A percentile compares a stretch with the other conserved stretches of the same genome.
phyloP scores from a whole-genome alignment of 2,329 filamentous ascomycete genomes.

The Zymoseptoria pseudotritici region DNA sequence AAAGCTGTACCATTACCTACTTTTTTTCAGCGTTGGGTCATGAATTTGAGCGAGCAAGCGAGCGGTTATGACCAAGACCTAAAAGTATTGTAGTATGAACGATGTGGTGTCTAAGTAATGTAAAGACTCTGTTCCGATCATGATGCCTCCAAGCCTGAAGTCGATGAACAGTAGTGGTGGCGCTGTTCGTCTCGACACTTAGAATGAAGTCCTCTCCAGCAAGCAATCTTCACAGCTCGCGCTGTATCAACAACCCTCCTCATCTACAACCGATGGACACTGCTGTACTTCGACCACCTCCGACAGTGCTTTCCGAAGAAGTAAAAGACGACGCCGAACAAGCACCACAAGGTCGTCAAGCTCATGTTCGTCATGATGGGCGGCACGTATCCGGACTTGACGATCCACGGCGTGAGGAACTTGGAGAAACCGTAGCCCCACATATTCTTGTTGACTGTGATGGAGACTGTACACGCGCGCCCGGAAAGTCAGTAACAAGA shows the following conservation, averaged over 20 bases:
- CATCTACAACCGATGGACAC: slow-evolving; percentile 45
- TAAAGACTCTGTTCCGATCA: background rate
- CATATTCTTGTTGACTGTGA: slow-evolving; percentile 59
- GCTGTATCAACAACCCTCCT: background rate
- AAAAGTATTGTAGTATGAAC: slow-evolving; percentile 6
- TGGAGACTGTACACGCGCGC: slow-evolving; percentile 31
- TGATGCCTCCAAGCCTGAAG: background rate
- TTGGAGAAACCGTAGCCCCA: slow-evolving; percentile 51
- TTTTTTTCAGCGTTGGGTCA: background rate
- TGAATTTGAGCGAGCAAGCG: slow-evolving; percentile 5
- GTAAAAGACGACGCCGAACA: slow-evolving; percentile 50
- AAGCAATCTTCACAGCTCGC: background rate
- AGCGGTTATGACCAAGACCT: slow-evolving; percentile 1
- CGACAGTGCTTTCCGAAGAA: slow-evolving; percentile 52
- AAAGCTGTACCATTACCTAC: slow-evolving; percentile 4
- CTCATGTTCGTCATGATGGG: slow-evolving; percentile 56
- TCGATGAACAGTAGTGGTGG: background rate
- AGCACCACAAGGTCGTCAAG: slow-evolving; percentile 47
- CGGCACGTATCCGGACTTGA: slow-evolving; percentile 43
- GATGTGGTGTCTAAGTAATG: slow-evolving; percentile 4
- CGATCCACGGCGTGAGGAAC: slow-evolving; percentile 41
- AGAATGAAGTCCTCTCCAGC: background rate
- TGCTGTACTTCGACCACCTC: slow-evolving; percentile 48
- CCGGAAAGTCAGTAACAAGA: too few relatives aligned
- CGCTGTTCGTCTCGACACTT: background rate